Percentiles rank a stretch among this genome's conserved stretches.
Evolutionary conservation across 768 basidiomycete species (phyloP).

Genomic region (Lactarius sp.): DNA sequence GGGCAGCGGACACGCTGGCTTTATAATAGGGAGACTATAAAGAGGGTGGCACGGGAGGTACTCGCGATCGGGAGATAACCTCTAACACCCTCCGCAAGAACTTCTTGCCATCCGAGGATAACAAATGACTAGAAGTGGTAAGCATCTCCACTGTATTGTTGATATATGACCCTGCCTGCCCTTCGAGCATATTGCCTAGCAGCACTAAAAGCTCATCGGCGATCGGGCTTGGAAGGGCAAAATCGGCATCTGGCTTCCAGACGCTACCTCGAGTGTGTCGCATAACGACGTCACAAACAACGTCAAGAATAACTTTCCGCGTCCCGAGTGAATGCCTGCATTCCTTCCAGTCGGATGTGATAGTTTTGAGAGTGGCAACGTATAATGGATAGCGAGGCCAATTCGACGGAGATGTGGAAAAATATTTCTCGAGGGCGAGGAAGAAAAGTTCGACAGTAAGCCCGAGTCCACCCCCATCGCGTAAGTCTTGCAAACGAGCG

Average conservation of each 20-base stretch:
- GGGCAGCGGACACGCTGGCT: no score
- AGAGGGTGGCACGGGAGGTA: no score
- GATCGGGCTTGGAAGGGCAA: not conserved
- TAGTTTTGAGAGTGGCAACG: not conserved
- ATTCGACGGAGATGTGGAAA: not conserved
- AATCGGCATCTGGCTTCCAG: not conserved
- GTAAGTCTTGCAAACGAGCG: not conserved
- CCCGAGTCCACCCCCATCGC: conserved; percentile 5
- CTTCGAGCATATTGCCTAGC: not conserved
- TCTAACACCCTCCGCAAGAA: not conserved
- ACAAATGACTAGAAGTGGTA: not conserved
- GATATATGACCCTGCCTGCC: not conserved
- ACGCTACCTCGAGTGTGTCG: not conserved
- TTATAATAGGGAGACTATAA: no score
- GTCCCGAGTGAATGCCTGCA: conserved; percentile 7
- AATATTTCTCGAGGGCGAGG: not conserved
- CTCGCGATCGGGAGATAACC: not conserved
- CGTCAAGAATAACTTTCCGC: conserved; percentile 27
- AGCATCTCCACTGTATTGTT: not conserved
- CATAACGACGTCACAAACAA: conserved; percentile 29
- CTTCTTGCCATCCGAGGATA: no score
- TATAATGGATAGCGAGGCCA: not conserved
- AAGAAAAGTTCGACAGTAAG: conserved; percentile 13
- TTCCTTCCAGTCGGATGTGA: conserved; percentile 12
- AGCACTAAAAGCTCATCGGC: not conserved